Percentiles rank a stretch among this genome's conserved stretches.
Evolutionary conservation across 2,329 filamentous ascomycete genomes (phyloP).

Genomic region (Neofusicoccum sp.): DNA sequence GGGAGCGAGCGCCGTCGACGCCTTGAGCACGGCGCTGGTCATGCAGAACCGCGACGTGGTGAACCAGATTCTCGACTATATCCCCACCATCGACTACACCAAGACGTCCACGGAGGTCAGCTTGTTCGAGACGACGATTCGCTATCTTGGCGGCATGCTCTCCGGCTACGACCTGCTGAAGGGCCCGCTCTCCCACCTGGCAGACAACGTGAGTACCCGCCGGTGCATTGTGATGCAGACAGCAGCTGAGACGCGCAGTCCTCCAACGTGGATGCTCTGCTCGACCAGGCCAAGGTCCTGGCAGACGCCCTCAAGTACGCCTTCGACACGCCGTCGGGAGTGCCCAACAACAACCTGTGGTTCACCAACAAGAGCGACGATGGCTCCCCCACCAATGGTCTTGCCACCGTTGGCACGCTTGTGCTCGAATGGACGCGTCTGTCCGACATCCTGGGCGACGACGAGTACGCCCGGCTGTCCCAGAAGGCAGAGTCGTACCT

Average conservation of each 20-base stretch:
- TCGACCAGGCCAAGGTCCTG: conserved; percentile 68
- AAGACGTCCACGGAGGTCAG: conserved; percentile 63
- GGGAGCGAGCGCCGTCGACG: conserved; percentile 83
- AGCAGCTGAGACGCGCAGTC: neutral
- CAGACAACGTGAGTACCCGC: conserved; percentile 40
- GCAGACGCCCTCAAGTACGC: conserved; percentile 75
- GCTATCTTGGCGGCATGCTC: conserved; percentile 79
- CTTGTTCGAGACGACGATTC: conserved; percentile 88
- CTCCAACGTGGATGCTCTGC: conserved; percentile 58
- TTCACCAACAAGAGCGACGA: conserved; percentile 57
- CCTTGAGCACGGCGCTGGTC: conserved; percentile 75
- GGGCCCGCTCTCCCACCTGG: conserved; percentile 62
- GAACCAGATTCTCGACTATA: conserved; percentile 69
- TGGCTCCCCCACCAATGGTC: conserved; percentile 62
- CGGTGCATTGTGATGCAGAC: neutral
- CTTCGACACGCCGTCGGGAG: conserved; percentile 74
- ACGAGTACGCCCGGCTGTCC: conserved; percentile 66
- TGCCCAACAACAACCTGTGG: conserved; percentile 71
- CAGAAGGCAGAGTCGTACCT: conserved; percentile 72
- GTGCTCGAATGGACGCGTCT: conserved; percentile 84
- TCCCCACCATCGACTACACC: conserved; percentile 72
- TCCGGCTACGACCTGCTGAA: conserved; percentile 75
- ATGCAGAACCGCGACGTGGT: conserved; percentile 73
- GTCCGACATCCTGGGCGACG: conserved; percentile 71
- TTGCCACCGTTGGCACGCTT: conserved; percentile 77